These are phyloP conservation scores for Cichorium intybus DNA, from an alignment of 140 eudicot genomes.

Conservation along the genomic window DNA sequence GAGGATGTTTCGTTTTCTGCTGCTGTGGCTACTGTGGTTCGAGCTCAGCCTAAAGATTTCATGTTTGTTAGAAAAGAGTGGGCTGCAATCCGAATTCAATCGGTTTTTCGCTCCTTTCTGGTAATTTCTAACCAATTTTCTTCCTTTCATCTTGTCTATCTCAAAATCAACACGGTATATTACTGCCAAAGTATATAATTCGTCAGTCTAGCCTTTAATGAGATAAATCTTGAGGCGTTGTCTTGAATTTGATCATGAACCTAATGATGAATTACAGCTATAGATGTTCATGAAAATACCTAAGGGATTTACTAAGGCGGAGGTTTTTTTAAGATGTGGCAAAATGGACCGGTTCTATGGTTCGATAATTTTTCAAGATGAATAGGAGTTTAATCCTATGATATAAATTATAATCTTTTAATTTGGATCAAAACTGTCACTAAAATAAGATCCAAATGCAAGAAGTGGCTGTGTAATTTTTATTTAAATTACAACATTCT, in stretches of 20 bases:
- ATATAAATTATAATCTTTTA: no score
- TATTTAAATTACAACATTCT: no score
- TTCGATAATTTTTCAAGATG: no score
- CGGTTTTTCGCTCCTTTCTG: slow-evolving; percentile 80
- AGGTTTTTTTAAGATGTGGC: no score
- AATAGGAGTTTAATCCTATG: no score
- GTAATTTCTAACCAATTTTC: slow-evolving; percentile 30
- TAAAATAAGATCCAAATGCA: no score
- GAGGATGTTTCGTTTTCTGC: slow-evolving; percentile 58
- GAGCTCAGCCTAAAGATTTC: slow-evolving; percentile 81
- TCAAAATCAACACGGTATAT: not conserved
- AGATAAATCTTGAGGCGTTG: not conserved
- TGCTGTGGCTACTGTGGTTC: slow-evolving; percentile 72
- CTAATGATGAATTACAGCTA: not conserved
- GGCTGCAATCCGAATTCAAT: slow-evolving; percentile 92
- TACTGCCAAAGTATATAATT: not conserved
- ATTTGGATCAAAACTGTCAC: no score
- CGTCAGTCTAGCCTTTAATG: not conserved
- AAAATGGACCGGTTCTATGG: no score
- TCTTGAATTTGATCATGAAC: not conserved
- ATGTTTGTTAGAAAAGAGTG: slow-evolving; percentile 64
- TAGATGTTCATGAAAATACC: not conserved
- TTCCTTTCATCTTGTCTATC: not conserved
- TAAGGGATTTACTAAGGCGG: not conserved
- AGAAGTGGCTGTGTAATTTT: no score